These are phyloP conservation scores for Pythium folliculosum DNA, from an alignment of 352 stramenopile genomes.

Conservation along the genomic window DNA sequence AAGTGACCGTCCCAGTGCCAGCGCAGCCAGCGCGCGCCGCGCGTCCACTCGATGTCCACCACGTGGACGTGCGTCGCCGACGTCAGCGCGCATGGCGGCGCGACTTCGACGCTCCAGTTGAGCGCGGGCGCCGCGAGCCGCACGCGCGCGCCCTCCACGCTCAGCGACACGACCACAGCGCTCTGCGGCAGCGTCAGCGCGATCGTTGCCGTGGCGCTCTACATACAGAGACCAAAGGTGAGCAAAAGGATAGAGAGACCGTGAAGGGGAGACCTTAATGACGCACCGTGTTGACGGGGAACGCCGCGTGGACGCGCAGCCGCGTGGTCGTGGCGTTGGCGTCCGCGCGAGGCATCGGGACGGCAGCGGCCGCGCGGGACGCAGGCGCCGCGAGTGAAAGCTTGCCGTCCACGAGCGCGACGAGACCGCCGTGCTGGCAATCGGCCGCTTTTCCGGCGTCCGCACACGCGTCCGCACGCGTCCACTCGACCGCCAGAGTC, in stretches of 20 bases:
- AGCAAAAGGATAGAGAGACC: neutral
- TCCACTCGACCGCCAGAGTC: slow-evolving; percentile 4
- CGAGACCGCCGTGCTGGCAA: slow-evolving; percentile 11
- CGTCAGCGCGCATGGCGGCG: slow-evolving; percentile 18
- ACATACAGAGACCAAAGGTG: neutral
- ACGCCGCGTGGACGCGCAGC: slow-evolving; percentile 22
- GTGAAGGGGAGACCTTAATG: no score
- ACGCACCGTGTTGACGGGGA: slow-evolving; percentile 8
- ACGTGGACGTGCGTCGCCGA: slow-evolving; percentile 16
- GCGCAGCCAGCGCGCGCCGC: slow-evolving; percentile 18
- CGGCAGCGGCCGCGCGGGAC: neutral
- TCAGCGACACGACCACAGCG: slow-evolving; percentile 9
- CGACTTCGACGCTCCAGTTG: slow-evolving; percentile 18
- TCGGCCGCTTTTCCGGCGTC: neutral
- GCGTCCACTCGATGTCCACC: slow-evolving; percentile 27
- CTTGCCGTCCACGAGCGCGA: slow-evolving; percentile 12
- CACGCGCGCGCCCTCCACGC: slow-evolving; percentile 3
- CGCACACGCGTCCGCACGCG: slow-evolving; percentile 16
- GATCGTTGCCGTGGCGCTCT: slow-evolving; percentile 6
- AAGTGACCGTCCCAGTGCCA: slow-evolving; percentile 31
- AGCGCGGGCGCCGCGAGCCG: slow-evolving; percentile 5
- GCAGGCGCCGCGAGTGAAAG: slow-evolving; percentile 16
- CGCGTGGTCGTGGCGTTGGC: slow-evolving; percentile 5
- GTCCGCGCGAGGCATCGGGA: neutral
- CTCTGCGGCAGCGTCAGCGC: slow-evolving; percentile 10